Evolutionary conservation across 208 protist genomes (phyloP).

Genomic region (Leishmania aethiopica): DNA sequence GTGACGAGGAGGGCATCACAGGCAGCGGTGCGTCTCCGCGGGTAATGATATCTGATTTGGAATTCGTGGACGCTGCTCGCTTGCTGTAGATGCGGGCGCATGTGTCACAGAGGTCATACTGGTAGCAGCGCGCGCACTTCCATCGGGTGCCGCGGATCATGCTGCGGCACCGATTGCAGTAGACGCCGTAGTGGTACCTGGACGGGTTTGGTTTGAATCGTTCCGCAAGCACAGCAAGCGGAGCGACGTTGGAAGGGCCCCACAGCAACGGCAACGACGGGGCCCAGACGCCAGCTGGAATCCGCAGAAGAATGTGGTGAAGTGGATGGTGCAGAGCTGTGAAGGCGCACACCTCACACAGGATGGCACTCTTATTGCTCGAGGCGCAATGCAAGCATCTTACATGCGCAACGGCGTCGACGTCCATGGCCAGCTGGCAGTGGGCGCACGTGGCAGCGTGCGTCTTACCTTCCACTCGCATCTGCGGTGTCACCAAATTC

Average conservation of each 20-base stretch:
- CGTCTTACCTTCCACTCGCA: conserved; percentile 33
- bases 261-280: conserved; percentile 58
- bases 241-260: conserved; percentile 77
- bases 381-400: conserved; percentile 75
- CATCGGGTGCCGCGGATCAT: conserved; percentile 67
- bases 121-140: conserved; percentile 85
- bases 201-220: conserved; percentile 40
- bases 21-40: background rate
- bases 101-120: conserved; percentile 72
- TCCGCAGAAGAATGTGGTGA: conserved; percentile 73
- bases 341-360: conserved; percentile 39
- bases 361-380: background rate
- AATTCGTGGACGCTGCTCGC: background rate
- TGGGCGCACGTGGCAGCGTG: conserved; percentile 55
- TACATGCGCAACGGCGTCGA: conserved; percentile 60
- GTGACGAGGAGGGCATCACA: background rate
- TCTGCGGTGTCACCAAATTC: conserved; percentile 62
- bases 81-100: conserved; percentile 36
- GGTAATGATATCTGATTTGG: background rate
- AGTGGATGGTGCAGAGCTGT: conserved; percentile 37
- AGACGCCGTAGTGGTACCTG: conserved; percentile 62
- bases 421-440: conserved; percentile 48
- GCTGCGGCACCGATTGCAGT: conserved; percentile 73
- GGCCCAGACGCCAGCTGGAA: conserved; percentile 35
- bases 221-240: conserved; percentile 52